Conservation (phyloP, 441 rosid species). For the Gossypium davidsonii region DNA sequence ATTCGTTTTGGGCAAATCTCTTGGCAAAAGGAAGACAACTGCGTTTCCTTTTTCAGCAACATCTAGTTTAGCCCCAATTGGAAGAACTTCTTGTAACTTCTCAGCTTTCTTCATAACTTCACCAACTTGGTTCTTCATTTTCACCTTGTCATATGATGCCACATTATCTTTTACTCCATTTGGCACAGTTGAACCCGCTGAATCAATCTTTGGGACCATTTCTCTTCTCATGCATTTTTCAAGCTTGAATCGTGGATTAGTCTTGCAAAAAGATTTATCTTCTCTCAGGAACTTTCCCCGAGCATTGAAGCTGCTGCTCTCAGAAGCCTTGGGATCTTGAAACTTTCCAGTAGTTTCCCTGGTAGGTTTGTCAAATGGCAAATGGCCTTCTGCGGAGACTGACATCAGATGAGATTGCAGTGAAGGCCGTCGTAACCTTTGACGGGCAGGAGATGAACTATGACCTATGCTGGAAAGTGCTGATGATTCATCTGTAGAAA, state of each 20-base stretch:
- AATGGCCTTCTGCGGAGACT: constrained; percentile 30
- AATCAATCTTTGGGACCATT: constrained; percentile 24
- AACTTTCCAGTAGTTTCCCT: constrained; percentile 30
- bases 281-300: constrained; percentile 22
- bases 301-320: constrained; percentile 18
- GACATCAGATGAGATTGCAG: constrained; percentile 34
- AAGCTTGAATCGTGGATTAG: constrained; percentile 25
- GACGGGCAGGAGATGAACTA: constrained; percentile 36
- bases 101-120: constrained; percentile 33
- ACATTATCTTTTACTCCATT: constrained; percentile 30
- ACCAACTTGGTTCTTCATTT: constrained; percentile 34
- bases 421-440: constrained; percentile 31
- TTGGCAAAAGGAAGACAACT: constrained; percentile 42
- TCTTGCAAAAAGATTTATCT: constrained; percentile 31
- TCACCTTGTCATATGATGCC: constrained; percentile 26
- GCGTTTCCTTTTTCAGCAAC: constrained; percentile 33
- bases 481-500: constrained; percentile 39
- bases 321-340: constrained; percentile 24
- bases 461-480: constrained; percentile 40
- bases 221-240: constrained; percentile 32
- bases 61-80: constrained; percentile 27
- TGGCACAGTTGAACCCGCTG: constrained; percentile 27
- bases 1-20: constrained; percentile 30
- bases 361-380: constrained; percentile 23
- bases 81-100: constrained; percentile 31